These are phyloP conservation scores for Metschnikowia cubensis DNA, from an alignment of 805 yeast genomes.

Conservation along the genomic window DNA sequence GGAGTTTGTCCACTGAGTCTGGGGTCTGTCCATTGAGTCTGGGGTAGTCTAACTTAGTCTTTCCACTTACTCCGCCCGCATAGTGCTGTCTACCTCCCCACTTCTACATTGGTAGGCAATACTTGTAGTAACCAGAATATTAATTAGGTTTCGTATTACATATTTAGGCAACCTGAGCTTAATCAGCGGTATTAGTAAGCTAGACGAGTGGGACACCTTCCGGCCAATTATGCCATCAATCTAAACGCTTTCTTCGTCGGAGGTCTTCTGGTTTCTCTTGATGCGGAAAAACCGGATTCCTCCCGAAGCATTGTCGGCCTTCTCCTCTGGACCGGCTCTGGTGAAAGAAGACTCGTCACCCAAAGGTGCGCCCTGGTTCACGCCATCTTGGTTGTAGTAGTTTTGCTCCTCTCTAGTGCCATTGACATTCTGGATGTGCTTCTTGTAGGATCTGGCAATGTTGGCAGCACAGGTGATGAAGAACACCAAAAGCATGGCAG, in stretches of 20 bases:
- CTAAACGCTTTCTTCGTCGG: constrained; percentile 44
- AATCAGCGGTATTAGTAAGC: constrained; percentile 1
- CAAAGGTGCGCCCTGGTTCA: constrained; percentile 20
- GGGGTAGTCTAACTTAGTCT: too few species aligned
- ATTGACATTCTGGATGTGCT: constrained; percentile 42
- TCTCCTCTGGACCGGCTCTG: constrained; percentile 32
- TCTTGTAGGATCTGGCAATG: constrained; percentile 46
- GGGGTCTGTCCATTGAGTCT: too few species aligned
- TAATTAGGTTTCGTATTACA: constrained; percentile 1
- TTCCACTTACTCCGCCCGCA: not conserved
- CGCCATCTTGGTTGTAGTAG: constrained; percentile 15
- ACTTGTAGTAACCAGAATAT: not conserved
- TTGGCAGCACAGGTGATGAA: constrained; percentile 50
- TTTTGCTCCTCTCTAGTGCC: constrained; percentile 19
- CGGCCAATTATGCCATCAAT: not conserved
- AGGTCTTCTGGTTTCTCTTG: constrained; percentile 47
- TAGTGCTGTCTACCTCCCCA: not conserved
- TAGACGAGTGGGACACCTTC: not conserved
- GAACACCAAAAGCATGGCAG: constrained; percentile 46
- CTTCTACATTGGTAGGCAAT: too few species aligned
- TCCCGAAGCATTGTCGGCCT: constrained; percentile 40
- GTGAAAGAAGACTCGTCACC: constrained; percentile 43
- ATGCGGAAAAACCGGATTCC: constrained; percentile 79
- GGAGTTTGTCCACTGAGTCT: too few species aligned
- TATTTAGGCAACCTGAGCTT: not conserved